These are phyloP conservation scores for Cucurbita maxima DNA, from an alignment of 306 rosid genomes.

Conservation along the genomic window DNA sequence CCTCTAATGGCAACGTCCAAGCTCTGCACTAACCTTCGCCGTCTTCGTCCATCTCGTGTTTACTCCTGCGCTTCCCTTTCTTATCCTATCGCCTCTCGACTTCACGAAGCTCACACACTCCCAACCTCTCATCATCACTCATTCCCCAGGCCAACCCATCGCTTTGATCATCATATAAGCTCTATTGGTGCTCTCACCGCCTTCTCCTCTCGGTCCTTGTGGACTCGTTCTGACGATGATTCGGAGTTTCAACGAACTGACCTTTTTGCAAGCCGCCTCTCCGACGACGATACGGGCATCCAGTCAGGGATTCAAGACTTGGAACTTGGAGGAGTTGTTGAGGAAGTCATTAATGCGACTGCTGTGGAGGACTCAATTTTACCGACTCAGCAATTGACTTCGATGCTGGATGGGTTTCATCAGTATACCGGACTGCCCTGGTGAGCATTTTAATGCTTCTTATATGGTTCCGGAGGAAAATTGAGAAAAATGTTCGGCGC, in stretches of 20 bases:
- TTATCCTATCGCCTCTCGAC: conserved; percentile 11
- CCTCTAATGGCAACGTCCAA: conserved; percentile 38
- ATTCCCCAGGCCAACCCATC: conserved; percentile 4
- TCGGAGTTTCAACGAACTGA: conserved; percentile 13
- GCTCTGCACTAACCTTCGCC: conserved; percentile 31
- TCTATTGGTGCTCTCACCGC: conserved; percentile 14
- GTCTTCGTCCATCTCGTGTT: conserved; percentile 16
- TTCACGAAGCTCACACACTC: conserved; percentile 13
- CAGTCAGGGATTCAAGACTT: conserved; percentile 22
- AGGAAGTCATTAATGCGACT: conserved; percentile 2
- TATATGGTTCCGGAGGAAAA: background rate
- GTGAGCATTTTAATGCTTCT: conserved; percentile 18
- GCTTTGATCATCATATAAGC: background rate
- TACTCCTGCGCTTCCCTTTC: conserved; percentile 3
- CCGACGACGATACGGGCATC: conserved; percentile 6
- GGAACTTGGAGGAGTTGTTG: conserved; percentile 4
- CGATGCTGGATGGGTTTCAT: conserved; percentile 52
- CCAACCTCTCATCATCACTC: conserved; percentile 9
- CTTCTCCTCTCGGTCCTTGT: conserved; percentile 34
- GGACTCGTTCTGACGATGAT: conserved; percentile 25
- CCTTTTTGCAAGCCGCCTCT: conserved; percentile 2
- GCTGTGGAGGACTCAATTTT: conserved; percentile 17
- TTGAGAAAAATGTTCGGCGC: background rate
- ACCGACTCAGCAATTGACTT: conserved; percentile 39
- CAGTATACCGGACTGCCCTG: conserved; percentile 74